Conservation (phyloP, 2,329 filamentous ascomycete species). For the Pyrenochaeta sp. region DNA sequence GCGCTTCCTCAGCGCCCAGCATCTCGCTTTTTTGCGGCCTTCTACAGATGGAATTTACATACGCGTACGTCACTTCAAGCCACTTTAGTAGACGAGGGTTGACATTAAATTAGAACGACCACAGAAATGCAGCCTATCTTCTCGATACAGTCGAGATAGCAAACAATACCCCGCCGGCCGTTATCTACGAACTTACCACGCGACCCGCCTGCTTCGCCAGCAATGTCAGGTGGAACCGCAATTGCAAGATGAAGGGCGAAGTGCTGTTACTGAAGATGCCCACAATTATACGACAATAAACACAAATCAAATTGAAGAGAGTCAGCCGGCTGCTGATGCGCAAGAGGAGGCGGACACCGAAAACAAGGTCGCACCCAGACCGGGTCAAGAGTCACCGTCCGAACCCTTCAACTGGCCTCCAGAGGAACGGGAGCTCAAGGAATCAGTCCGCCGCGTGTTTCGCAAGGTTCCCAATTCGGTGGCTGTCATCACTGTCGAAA, state of each 20-base stretch:
- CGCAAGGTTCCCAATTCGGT: slow-evolving; percentile 66
- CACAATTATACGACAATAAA: background rate
- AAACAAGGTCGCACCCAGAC: background rate
- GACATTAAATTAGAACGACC: slow-evolving; percentile 19
- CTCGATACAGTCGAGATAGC: background rate
- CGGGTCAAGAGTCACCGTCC: slow-evolving; percentile 1
- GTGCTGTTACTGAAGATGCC: background rate
- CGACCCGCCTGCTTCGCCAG: slow-evolving; percentile 18
- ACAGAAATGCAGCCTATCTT: slow-evolving; percentile 8
- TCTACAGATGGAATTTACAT: slow-evolving; percentile 53
- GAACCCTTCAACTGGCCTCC: slow-evolving; percentile 7
- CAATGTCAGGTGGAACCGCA: slow-evolving; percentile 12
- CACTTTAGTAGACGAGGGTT: background rate
- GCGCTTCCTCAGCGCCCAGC: slow-evolving; percentile 30
- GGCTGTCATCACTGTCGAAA: slow-evolving; percentile 60
- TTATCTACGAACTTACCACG: slow-evolving; percentile 16
- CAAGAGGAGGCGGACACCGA: slow-evolving; percentile 1
- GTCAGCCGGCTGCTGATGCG: slow-evolving; percentile 1
- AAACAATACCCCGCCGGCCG: slow-evolving; percentile 2
- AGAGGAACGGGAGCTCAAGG: slow-evolving; percentile 13
- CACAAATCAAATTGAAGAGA: background rate
- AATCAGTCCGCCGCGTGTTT: slow-evolving; percentile 53
- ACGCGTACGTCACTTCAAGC: slow-evolving; percentile 29
- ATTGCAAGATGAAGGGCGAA: slow-evolving; percentile 3
- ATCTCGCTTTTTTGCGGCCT: slow-evolving; percentile 54